Evolutionary conservation across 257 asterid genomes (phyloP), one percentile per base, ranked within the genome.

Genomic region (Plectranthus barbatus): DNA sequence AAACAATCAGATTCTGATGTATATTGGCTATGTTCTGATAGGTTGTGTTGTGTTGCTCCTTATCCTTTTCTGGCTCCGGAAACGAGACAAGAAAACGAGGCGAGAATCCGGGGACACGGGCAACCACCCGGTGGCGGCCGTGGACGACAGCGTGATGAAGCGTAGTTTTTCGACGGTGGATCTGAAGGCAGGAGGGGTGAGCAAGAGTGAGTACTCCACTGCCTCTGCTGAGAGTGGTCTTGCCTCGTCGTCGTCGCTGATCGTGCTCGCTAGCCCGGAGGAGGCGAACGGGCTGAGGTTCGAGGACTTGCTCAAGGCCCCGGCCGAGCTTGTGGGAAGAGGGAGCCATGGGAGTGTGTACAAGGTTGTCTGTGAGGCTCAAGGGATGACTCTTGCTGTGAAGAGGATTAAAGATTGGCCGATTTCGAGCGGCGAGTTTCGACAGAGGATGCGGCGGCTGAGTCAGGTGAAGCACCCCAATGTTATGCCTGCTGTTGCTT

Each of bases 311-410:
- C 86, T 90, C 9, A 78, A 76, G 78, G 87, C 97, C 9, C 97
- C 95, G 0, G 97, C 95, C 0, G 97, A 86, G 84, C 67, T 90
- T 39, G 69, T 90, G 0, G 97, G 97, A 45, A 78, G 94, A 70
- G 97, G 97, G 19, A 77, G 56, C 17, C 84, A 83, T 33, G 95
- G 95, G 0, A 86, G 92, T 33, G 78, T 83, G 21, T 90, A 90
- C 64, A 84, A 83, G 79, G 97, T 84, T 26, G 60, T 21, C 23
- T 81, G 77, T 42, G 82, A 79, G 36, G 71, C 61, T 31, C 81
- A 76, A 4, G 80, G 86, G 46, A 74, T 17, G 72, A 68, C 51
- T 14, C 57, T 90, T 61, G 94, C 79, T 1, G 97, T 84, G 31
- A 86, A 90, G 76, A 83, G 97, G 78, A 78, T 86, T 9, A 90